These are phyloP conservation scores for Mycena vulgaris DNA, from an alignment of 768 basidiomycete genomes.

Conservation along the genomic window DNA sequence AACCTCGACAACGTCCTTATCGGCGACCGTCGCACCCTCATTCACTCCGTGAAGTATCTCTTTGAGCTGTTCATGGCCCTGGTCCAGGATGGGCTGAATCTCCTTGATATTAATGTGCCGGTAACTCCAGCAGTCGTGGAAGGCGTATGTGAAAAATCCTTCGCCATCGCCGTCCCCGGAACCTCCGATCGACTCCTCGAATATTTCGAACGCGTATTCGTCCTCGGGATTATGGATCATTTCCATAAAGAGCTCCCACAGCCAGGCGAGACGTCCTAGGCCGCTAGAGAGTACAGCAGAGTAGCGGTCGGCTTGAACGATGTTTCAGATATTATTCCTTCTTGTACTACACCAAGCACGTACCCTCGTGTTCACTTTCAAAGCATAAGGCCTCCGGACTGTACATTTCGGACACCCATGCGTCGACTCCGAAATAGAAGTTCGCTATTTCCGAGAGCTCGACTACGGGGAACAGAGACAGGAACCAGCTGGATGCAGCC, in stretches of 20 bases:
- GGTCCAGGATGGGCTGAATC: neutral
- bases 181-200: neutral
- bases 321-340: too few species aligned
- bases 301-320: neutral
- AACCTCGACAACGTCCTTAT: neutral
- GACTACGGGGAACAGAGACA: neutral
- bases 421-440: neutral
- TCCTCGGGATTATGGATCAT: neutral
- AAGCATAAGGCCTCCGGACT: neutral
- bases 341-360: too few species aligned
- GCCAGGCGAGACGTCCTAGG: neutral
- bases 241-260: neutral
- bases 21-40: too few species aligned
- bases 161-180: neutral
- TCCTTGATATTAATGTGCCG: neutral
- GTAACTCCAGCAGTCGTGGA: neutral
- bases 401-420: neutral
- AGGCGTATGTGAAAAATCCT: neutral
- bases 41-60: neutral
- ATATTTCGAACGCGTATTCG: neutral
- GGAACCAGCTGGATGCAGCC: neutral
- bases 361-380: neutral
- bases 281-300: neutral
- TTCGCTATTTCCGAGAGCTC: neutral
- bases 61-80: neutral